Evolutionary conservation across 495 filamentous ascomycete genomes (phyloP).

Genomic region (Pseudevernia furfuracea): DNA sequence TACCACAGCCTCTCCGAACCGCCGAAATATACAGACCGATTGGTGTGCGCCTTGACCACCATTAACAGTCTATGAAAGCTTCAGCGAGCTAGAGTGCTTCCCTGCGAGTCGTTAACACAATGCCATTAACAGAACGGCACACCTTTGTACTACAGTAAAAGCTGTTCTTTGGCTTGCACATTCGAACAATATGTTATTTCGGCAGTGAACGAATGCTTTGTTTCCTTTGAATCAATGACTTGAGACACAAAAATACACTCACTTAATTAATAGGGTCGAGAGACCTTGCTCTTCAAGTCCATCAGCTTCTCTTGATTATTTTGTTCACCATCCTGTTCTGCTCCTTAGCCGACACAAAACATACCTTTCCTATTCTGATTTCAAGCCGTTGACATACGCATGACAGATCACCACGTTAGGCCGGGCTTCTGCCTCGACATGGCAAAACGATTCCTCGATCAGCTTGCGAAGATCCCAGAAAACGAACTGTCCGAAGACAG

Average conservation of each 20-base stretch:
- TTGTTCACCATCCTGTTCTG: not conserved
- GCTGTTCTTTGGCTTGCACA: not conserved
- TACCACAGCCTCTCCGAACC: not conserved
- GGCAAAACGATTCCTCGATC: not conserved
- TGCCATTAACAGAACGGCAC: not conserved
- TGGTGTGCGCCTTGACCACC: not conserved
- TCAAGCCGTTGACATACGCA: not conserved
- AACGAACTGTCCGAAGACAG: not conserved
- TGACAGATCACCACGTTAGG: not conserved
- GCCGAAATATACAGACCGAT: not conserved
- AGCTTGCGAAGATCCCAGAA: not conserved
- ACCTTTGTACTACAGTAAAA: not conserved
- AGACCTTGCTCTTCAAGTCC: not conserved
- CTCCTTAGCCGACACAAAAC: not conserved
- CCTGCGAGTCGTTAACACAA: not conserved
- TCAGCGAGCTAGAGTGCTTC: not conserved
- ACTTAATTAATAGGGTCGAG: not conserved
- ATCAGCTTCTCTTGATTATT: not conserved
- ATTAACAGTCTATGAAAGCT: not conserved
- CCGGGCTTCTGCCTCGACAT: not conserved
- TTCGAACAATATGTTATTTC: not conserved
- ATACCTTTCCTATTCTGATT: not conserved
- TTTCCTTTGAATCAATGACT: not conserved
- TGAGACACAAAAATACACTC: not conserved
- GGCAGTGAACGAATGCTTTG: not conserved